Evolutionary conservation across 2,329 filamentous ascomycete species (phyloP).

Genomic region (Diaporthe velutina): DNA sequence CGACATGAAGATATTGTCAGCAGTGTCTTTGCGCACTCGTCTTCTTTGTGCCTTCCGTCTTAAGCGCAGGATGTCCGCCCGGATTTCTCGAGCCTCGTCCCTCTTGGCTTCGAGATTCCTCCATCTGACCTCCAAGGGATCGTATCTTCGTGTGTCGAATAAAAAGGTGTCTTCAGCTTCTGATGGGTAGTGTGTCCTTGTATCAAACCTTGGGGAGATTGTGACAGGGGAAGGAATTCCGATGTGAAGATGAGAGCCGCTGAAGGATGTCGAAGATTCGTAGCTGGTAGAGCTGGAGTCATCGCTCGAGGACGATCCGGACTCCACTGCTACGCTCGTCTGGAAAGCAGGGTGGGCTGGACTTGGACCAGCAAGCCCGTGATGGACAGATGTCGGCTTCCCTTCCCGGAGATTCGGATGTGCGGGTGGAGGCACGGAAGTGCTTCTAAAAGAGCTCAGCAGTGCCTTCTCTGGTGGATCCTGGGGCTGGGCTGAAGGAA

Average conservation of each 20-base stretch:
- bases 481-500: neutral
- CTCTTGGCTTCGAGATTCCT: constrained; percentile 45
- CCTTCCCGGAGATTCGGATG: neutral
- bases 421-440: neutral
- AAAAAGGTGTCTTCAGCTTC: neutral
- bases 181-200: neutral
- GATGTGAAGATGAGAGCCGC: constrained; percentile 15
- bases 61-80: constrained; percentile 14
- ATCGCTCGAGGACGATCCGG: neutral
- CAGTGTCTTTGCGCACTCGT: constrained; percentile 19
- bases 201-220: neutral
- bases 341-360: neutral
- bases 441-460: constrained; percentile 5
- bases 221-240: neutral
- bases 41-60: constrained; percentile 16
- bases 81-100: constrained; percentile 38
- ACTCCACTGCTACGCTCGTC: neutral
- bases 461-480: neutral
- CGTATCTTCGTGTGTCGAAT: neutral
- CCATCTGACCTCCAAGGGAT: constrained; percentile 20
- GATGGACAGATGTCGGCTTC: neutral
- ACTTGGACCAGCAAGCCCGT: constrained; percentile 14
- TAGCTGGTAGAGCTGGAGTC: constrained; percentile 14
- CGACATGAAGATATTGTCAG: constrained; percentile 38
- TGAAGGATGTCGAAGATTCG: neutral